These are phyloP conservation scores for Dictyostelium capitatum DNA, from an alignment of 78 protist genomes.

Conservation along the genomic window DNA sequence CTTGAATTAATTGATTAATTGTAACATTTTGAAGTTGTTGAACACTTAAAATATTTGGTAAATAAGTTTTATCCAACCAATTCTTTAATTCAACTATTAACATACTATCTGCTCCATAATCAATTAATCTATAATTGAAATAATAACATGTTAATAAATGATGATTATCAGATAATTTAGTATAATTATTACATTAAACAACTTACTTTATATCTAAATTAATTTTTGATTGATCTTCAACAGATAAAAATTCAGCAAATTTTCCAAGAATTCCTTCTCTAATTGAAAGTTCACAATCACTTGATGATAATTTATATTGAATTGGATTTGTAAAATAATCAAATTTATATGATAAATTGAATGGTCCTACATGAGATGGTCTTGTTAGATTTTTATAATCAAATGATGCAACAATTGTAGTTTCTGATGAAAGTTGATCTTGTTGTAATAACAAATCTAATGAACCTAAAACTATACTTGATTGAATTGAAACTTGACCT, in stretches of 20 bases:
- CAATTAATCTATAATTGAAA: no score
- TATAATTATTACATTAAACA: no score
- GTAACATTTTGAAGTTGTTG: slow-evolving; percentile 22
- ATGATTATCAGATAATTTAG: no score
- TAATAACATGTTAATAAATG: no score
- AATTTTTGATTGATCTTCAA: background rate
- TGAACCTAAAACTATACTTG: background rate
- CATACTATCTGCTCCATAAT: slow-evolving; percentile 41
- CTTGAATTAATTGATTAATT: slow-evolving; percentile 32
- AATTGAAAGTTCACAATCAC: background rate
- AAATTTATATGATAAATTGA: background rate
- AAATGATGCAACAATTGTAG: background rate
- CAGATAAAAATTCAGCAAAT: background rate
- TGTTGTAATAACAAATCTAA: background rate
- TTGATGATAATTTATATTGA: background rate
- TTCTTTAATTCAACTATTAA: slow-evolving; percentile 36
- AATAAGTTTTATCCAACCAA: slow-evolving; percentile 45
- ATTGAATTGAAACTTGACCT: background rate
- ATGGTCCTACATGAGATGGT: background rate
- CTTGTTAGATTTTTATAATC: background rate
- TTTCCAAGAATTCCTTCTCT: background rate
- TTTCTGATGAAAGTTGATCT: background rate
- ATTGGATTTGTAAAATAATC: background rate
- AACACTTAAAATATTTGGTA: slow-evolving; percentile 20
- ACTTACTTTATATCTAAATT: background rate